These are phyloP conservation scores for Heritiera fomes DNA, from an alignment of 345 rosid species.

Conservation along the genomic window DNA sequence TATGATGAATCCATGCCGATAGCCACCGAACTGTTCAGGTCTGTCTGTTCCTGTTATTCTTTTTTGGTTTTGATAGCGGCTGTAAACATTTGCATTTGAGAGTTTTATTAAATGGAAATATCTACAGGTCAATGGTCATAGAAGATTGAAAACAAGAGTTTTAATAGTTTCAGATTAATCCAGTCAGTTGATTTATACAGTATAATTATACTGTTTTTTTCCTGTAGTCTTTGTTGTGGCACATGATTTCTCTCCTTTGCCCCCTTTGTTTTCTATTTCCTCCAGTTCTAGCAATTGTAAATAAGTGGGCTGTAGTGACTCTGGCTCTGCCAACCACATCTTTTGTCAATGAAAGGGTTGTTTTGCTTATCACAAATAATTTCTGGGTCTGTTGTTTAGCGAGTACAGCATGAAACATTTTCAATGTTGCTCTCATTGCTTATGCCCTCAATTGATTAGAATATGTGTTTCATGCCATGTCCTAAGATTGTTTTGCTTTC, in stretches of 20 bases:
- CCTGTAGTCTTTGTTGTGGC: background rate
- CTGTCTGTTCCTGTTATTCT: constrained; percentile 19
- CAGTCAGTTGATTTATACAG: background rate
- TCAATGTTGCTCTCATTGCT: background rate
- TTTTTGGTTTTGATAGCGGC: background rate
- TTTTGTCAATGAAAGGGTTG: background rate
- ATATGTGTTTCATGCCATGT: background rate
- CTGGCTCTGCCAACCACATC: constrained; percentile 40
- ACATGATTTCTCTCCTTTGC: background rate
- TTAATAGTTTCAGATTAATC: constrained; percentile 42
- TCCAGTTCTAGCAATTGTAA: constrained; percentile 24
- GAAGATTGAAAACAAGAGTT: constrained; percentile 24
- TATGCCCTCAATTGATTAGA: background rate
- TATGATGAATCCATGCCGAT: constrained; percentile 59
- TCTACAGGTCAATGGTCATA: background rate
- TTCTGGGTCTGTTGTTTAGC: background rate
- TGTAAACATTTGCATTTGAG: background rate
- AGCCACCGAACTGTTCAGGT: constrained; percentile 62
- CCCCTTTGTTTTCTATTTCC: background rate
- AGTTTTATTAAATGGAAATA: background rate
- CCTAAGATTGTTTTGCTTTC: background rate
- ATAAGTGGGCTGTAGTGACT: constrained; percentile 52
- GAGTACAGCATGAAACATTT: background rate
- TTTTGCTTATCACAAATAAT: background rate
- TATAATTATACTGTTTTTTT: background rate